Conservation (phyloP, 345 rosid genomes). For the Eucalyptus pauciflora region DNA sequence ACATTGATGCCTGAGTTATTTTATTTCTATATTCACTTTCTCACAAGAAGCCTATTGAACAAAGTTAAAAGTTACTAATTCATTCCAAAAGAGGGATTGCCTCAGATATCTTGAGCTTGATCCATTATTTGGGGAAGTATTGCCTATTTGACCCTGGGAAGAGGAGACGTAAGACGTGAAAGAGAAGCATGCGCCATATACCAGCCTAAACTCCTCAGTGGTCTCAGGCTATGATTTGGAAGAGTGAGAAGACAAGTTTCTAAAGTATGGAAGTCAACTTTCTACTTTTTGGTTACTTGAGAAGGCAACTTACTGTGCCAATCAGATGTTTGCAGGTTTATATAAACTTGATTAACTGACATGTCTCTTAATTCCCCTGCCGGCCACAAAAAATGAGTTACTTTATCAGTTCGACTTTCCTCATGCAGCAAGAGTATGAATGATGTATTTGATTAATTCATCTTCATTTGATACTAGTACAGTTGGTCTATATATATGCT, state of each 20-base stretch:
- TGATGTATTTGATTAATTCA: background rate
- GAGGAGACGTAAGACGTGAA: background rate
- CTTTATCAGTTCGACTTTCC: background rate
- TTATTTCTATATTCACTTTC: background rate
- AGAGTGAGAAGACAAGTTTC: background rate
- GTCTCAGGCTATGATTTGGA: background rate
- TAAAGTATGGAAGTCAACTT: background rate
- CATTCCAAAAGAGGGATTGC: background rate
- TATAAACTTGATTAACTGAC: constrained; percentile 26
- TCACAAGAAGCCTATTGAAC: background rate
- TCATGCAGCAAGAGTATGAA: background rate
- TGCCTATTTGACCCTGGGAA: background rate
- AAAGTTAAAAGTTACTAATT: background rate
- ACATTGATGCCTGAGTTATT: background rate
- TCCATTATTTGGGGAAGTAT: background rate
- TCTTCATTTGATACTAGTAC: background rate
- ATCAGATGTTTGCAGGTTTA: too few species aligned
- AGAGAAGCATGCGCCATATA: background rate
- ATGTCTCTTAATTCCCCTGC: background rate
- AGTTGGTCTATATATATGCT: background rate
- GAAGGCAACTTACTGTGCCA: too few species aligned
- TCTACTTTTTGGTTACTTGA: too few species aligned
- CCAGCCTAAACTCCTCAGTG: background rate
- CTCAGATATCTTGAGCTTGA: background rate
- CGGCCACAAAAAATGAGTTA: background rate